Percentiles rank a stretch among this genome's conserved stretches.
phyloP scores from a whole-genome alignment of 306 rosid species.

The Prunus fruticosa region DNA sequence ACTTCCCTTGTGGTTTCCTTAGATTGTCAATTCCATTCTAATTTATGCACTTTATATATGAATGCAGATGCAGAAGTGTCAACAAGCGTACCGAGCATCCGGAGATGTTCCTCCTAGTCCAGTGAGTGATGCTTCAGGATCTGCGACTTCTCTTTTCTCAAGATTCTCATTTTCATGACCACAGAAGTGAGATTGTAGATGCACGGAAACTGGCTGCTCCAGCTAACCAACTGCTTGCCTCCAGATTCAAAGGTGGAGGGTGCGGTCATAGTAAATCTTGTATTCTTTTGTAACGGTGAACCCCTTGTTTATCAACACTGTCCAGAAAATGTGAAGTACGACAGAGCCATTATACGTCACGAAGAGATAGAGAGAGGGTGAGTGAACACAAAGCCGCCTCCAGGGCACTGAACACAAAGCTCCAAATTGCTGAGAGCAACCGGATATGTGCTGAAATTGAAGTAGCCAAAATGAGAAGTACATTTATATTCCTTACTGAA shows the following conservation, averaged over 20 bases:
- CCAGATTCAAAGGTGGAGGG: slow-evolving; percentile 23
- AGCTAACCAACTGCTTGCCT: slow-evolving; percentile 31
- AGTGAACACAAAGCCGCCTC: too few relatives aligned
- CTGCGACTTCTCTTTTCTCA: slow-evolving; percentile 78
- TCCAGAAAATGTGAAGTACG: slow-evolving; percentile 45
- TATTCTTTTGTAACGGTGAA: slow-evolving; percentile 16
- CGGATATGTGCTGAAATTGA: too few relatives aligned
- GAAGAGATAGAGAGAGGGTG: too few relatives aligned
- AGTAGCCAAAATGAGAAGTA: too few relatives aligned
- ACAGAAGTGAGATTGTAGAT: slow-evolving; percentile 17
- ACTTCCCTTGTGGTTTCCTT: background rate
- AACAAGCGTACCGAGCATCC: too few relatives aligned
- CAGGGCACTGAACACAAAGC: too few relatives aligned
- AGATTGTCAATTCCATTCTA: background rate
- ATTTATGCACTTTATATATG: slow-evolving; percentile 4
- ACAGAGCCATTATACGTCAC: slow-evolving; percentile 5
- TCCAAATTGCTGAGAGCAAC: too few relatives aligned
- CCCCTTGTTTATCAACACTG: slow-evolving; percentile 16
- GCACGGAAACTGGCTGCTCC: slow-evolving; percentile 25
- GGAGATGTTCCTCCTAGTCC: too few relatives aligned
- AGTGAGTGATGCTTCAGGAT: slow-evolving; percentile 52
- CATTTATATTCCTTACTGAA: too few relatives aligned
- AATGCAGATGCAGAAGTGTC: too few relatives aligned
- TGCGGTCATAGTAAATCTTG: slow-evolving; percentile 33
- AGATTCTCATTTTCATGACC: slow-evolving; percentile 74